Conservation (phyloP, 106 monocot genomes). For the Dendrobium catenatum region DNA sequence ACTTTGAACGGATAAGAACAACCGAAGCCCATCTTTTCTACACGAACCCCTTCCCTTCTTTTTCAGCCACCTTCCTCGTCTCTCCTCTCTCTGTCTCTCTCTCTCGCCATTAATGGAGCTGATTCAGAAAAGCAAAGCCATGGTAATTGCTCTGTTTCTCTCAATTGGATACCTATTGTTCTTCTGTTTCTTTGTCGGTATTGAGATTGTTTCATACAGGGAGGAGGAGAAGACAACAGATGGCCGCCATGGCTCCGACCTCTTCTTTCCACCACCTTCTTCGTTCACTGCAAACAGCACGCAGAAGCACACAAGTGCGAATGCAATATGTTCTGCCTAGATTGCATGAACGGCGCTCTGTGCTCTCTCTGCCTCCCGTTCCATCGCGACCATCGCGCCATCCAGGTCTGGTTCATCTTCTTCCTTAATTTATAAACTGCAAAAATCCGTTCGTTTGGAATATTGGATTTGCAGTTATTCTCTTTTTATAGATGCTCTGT, state of each 20-base stretch:
- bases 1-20: constrained; percentile 8
- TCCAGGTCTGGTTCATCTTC: constrained; percentile 38
- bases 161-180: not conserved
- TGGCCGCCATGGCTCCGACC: constrained; percentile 84
- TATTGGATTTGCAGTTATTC: no score
- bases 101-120: not conserved
- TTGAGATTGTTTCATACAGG: not conserved
- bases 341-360: constrained; percentile 68
- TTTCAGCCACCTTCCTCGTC: not conserved
- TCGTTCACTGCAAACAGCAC: constrained; percentile 69
- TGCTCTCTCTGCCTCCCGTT: constrained; percentile 62
- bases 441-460: no score
- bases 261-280: constrained; percentile 59
- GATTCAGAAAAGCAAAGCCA: not conserved
- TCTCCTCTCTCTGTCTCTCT: not conserved
- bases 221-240: constrained; percentile 23
- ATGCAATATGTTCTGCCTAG: constrained; percentile 86
- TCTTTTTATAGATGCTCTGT: no score
- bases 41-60: not conserved
- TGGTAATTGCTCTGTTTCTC: not conserved
- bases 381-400: constrained; percentile 46
- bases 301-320: constrained; percentile 69
- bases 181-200: not conserved
- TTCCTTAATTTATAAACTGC: no score
- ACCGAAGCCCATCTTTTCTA: not conserved